A percentile compares a stretch with the other conserved stretches of the same genome.
These are phyloP conservation scores for Baudoinia panamericana DNA, from an alignment of 495 filamentous ascomycete species.

Conservation along the genomic window DNA sequence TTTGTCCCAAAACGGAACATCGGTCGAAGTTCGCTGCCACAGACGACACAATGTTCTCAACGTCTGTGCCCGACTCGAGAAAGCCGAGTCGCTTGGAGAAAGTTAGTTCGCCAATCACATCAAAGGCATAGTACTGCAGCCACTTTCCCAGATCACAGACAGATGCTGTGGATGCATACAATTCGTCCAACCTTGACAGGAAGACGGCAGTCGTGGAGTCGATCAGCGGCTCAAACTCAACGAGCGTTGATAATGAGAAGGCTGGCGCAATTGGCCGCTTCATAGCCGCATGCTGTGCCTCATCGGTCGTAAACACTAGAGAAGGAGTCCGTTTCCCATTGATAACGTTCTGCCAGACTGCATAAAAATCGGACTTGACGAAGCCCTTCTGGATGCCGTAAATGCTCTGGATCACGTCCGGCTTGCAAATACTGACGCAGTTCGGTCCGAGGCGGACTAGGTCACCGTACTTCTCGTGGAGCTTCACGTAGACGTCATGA, in stretches of 20 bases:
- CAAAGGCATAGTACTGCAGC: constrained; percentile 38
- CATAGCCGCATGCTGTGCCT: constrained; percentile 16
- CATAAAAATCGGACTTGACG: constrained; percentile 19
- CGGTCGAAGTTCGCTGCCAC: constrained; percentile 11
- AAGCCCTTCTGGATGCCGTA: constrained; percentile 17
- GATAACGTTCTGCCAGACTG: constrained; percentile 19
- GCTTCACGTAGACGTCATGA: constrained; percentile 12
- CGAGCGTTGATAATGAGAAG: constrained; percentile 13
- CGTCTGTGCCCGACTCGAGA: constrained; percentile 29
- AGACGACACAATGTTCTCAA: constrained; percentile 26
- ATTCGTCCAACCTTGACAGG: constrained; percentile 12
- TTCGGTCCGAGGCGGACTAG: constrained; percentile 34
- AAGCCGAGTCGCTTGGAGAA: constrained; percentile 32
- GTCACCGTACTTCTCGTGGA: constrained; percentile 32
- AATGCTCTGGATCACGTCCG: constrained; percentile 15
- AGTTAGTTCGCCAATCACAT: constrained; percentile 33
- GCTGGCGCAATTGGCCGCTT: constrained; percentile 12
- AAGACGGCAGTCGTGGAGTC: constrained; percentile 17
- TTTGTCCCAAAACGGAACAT: constrained; percentile 13
- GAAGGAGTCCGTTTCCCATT: constrained; percentile 12
- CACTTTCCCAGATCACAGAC: constrained; percentile 30
- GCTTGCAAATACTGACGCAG: constrained; percentile 28
- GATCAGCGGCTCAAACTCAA: constrained; percentile 17
- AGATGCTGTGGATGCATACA: constrained; percentile 23
- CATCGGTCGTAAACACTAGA: constrained; percentile 18